These are phyloP conservation scores for Glomus cerebriforme DNA, from an alignment of 192 early-diverging fungal genomes.

Conservation along the genomic window DNA sequence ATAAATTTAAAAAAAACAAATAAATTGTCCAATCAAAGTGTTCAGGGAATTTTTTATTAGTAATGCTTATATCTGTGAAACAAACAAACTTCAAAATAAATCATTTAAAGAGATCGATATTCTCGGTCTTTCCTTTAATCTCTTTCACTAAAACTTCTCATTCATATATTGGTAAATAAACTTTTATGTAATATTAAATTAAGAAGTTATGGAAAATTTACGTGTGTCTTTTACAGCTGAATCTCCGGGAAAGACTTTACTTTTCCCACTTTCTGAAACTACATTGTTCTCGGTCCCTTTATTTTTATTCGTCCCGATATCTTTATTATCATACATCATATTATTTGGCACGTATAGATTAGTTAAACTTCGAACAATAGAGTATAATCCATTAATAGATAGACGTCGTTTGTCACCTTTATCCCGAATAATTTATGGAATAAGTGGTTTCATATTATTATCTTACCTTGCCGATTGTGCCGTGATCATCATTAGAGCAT, in stretches of 20 bases:
- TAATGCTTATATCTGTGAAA: no score
- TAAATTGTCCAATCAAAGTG: no score
- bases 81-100: no score
- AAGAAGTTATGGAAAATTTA: neutral
- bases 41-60: no score
- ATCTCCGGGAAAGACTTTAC: neutral
- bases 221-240: neutral
- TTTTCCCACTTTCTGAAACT: neutral
- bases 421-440: neutral
- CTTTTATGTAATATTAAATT: no score
- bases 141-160: no score
- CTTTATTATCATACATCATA: constrained; percentile 3
- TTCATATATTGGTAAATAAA: no score
- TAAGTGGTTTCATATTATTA: neutral
- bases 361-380: neutral
- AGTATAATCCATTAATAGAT: neutral
- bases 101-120: no score
- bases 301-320: neutral
- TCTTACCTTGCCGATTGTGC: constrained; percentile 17
- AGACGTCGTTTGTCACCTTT: constrained; percentile 1
- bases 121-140: no score
- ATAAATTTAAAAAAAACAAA: no score
- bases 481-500: neutral
- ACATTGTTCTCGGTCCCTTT: neutral
- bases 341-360: neutral